A percentile compares a stretch with the other conserved stretches of the same genome.
These are phyloP conservation scores for Phytophthora aleatoria DNA, from an alignment of 352 stramenopile species.

Conservation along the genomic window DNA sequence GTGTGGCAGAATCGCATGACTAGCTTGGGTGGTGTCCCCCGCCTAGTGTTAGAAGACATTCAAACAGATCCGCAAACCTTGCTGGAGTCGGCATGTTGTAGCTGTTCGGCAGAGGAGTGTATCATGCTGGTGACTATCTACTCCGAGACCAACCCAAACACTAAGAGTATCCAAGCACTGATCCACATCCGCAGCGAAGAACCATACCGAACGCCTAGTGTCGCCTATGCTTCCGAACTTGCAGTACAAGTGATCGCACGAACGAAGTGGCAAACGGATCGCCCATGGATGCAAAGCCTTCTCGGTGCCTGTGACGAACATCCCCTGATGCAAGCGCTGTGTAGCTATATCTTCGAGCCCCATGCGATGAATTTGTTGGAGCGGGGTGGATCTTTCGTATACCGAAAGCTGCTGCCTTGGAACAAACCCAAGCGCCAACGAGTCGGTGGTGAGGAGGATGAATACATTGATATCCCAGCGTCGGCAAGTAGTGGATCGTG, in stretches of 20 bases:
- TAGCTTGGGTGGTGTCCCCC: too few relatives aligned
- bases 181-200: background rate
- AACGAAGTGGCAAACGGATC: constrained; percentile 30
- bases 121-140: too few relatives aligned
- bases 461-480: constrained; percentile 25
- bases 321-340: constrained; percentile 36
- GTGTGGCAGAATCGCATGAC: too few relatives aligned
- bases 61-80: too few relatives aligned
- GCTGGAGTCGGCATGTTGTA: too few relatives aligned
- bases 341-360: constrained; percentile 44
- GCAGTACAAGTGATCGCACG: constrained; percentile 40
- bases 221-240: constrained; percentile 6
- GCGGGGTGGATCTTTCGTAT: constrained; percentile 29
- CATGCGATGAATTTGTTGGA: constrained; percentile 42
- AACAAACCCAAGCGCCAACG: constrained; percentile 22
- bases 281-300: constrained; percentile 12
- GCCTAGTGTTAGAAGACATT: too few relatives aligned
- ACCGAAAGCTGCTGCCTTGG: constrained; percentile 26
- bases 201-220: background rate
- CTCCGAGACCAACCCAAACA: background rate
- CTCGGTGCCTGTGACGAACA: constrained; percentile 34
- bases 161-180: background rate
- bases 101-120: too few relatives aligned
- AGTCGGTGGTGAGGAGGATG: background rate
- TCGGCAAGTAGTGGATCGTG: constrained; percentile 30